Evolutionary conservation across 106 monocot genomes (phyloP).

Genomic region (Alisma plantagoaquatica): DNA sequence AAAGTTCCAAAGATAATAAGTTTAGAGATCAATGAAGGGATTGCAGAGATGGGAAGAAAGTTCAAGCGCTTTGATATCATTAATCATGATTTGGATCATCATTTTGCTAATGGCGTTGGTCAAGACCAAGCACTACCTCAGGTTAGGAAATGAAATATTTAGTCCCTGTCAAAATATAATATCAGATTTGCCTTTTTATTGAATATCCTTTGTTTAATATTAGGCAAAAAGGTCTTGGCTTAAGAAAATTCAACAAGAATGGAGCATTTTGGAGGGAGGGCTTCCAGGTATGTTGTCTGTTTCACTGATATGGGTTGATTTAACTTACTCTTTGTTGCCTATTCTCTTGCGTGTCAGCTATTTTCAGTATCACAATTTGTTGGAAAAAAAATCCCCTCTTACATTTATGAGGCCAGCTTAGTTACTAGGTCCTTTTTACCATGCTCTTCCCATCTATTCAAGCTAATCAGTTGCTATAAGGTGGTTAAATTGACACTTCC

Average conservation of each 20-base stretch:
- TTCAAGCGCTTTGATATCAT: conserved; percentile 68
- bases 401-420: too few species aligned
- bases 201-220: background rate
- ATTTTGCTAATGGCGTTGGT: conserved; percentile 36
- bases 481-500: too few species aligned
- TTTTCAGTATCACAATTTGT: too few species aligned
- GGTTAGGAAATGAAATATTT: conserved; percentile 11
- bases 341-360: too few species aligned
- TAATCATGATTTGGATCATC: conserved; percentile 67
- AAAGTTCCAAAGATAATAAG: conserved; percentile 10
- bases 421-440: too few species aligned
- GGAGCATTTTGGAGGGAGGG: conserved; percentile 61
- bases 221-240: conserved; percentile 65
- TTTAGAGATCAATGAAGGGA: conserved; percentile 4
- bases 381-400: too few species aligned
- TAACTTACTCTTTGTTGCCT: too few species aligned
- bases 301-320: too few species aligned
- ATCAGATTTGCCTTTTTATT: background rate
- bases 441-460: too few species aligned
- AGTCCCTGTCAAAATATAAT: background rate
- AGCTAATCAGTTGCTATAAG: too few species aligned
- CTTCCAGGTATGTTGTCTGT: too few species aligned
- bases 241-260: conserved; percentile 82
- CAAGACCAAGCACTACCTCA: conserved; percentile 17
- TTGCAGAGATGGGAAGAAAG: conserved; percentile 7